Percentiles rank a stretch among this genome's conserved stretches.
Conservation (phyloP, 1,139 yeast species). For the Kodamaea derodonti region DNA sequence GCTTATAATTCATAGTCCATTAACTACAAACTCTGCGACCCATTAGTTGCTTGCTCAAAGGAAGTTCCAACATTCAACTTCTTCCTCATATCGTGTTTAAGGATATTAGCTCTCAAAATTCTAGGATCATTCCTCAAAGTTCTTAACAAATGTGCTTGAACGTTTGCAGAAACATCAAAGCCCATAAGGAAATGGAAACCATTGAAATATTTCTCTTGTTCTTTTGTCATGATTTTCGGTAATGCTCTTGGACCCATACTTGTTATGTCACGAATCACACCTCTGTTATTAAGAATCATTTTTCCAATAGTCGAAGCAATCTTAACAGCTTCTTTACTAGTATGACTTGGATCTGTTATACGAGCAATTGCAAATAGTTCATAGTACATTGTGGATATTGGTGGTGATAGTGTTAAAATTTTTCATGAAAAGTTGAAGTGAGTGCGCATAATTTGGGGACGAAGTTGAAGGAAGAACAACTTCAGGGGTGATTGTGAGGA, state of each 20-base stretch:
- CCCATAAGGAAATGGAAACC: conserved; percentile 85
- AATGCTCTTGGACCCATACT: conserved; percentile 76
- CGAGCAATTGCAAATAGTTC: conserved; percentile 90
- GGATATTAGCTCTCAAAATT: conserved; percentile 72
- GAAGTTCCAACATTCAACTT: conserved; percentile 54
- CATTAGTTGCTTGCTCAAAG: conserved; percentile 30
- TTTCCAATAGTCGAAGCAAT: conserved; percentile 81
- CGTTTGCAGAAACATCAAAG: conserved; percentile 82
- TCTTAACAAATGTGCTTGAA: conserved; percentile 79
- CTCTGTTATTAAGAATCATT: conserved; percentile 82
- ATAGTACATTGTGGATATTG: conserved; percentile 61
- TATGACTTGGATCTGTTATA: conserved; percentile 53
- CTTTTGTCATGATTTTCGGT: conserved; percentile 78
- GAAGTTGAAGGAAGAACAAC: too few species aligned
- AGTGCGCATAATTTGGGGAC: too few species aligned
- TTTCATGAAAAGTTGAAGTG: too few species aligned
- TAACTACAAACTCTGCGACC: conserved; percentile 11
- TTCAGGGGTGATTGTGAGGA: too few species aligned
- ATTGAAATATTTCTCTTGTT: conserved; percentile 85
- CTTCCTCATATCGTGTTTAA: conserved; percentile 60
- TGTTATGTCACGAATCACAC: conserved; percentile 78
- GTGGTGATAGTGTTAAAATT: conserved; percentile 1
- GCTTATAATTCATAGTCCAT: too few species aligned
- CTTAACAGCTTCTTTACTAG: conserved; percentile 62
- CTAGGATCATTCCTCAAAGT: conserved; percentile 86